phyloP scores from a whole-genome alignment of 73 alveolate species.

The Blepharisma japonicum region DNA sequence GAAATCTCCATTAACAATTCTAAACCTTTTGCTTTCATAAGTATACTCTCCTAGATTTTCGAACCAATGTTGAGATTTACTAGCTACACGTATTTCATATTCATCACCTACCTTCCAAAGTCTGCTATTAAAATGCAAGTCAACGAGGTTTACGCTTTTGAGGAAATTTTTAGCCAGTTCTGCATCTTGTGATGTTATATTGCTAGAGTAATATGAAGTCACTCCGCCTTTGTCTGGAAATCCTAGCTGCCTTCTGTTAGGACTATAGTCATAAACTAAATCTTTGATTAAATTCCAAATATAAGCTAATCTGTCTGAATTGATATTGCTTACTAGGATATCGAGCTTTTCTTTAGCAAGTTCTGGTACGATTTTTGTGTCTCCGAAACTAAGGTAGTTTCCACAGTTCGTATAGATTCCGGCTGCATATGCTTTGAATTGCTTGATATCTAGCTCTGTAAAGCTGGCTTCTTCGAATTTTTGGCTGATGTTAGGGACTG shows the following conservation, averaged over 20 bases:
- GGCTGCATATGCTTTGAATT: conserved; percentile 63
- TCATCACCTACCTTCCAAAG: conserved; percentile 50
- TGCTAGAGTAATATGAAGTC: conserved; percentile 67
- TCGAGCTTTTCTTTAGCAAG: conserved; percentile 50
- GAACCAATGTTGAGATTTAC: conserved; percentile 33
- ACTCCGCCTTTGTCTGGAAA: conserved; percentile 46
- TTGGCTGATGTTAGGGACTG: conserved; percentile 48
- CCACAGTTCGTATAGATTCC: conserved; percentile 74
- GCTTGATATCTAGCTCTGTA: conserved; percentile 52
- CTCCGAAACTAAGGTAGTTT: conserved; percentile 80
- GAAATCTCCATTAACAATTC: conserved; percentile 72
- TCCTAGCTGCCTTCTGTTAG: conserved; percentile 42
- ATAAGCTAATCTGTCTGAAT: conserved; percentile 45
- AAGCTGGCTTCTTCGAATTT: conserved; percentile 42
- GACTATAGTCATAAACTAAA: conserved; percentile 38
- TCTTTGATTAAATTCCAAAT: conserved; percentile 51
- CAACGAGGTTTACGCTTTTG: conserved; percentile 36
- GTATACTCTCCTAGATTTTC: conserved; percentile 41
- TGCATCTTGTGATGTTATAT: conserved; percentile 66
- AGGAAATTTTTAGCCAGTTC: conserved; percentile 62
- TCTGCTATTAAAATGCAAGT: conserved; percentile 63
- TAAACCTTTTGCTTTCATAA: conserved; percentile 27
- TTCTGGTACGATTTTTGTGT: conserved; percentile 82
- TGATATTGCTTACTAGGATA: conserved; percentile 33
- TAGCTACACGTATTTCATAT: conserved; percentile 56